These are phyloP conservation scores for Hordeum pubiflorum DNA, from an alignment of 202 grass and related monocot genomes.

Conservation along the genomic window DNA sequence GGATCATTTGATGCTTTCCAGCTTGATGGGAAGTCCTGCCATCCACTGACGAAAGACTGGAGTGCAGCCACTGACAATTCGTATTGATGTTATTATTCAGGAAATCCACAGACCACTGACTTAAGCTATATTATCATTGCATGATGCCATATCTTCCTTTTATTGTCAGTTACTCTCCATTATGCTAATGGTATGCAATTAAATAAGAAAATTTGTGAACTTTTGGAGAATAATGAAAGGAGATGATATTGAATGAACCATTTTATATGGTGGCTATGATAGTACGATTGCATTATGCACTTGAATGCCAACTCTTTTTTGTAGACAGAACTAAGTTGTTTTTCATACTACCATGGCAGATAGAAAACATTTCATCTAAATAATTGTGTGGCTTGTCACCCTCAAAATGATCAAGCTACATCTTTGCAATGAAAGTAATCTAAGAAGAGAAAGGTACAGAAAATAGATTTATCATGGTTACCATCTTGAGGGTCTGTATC, in stretches of 20 bases:
- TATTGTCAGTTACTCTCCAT: background rate
- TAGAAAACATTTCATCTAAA: slow-evolving; percentile 1
- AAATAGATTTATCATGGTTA: slow-evolving; percentile 27
- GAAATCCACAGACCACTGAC: background rate
- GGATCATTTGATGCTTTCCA: slow-evolving; percentile 61
- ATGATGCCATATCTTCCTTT: background rate
- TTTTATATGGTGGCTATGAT: slow-evolving; percentile 11
- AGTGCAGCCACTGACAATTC: slow-evolving; percentile 42
- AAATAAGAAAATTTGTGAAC: background rate
- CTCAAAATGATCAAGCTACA: slow-evolving; percentile 2
- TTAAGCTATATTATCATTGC: background rate
- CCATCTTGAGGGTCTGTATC: slow-evolving; percentile 64
- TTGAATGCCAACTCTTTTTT: background rate
- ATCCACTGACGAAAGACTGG: slow-evolving; percentile 39
- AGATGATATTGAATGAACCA: background rate
- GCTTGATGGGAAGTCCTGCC: slow-evolving; percentile 63
- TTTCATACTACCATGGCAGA: background rate
- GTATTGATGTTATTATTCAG: background rate
- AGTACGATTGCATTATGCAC: background rate
- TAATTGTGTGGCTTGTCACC: background rate
- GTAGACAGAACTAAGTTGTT: background rate
- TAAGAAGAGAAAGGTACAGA: slow-evolving; percentile 16
- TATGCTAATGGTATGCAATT: background rate
- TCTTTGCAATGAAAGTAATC: background rate
- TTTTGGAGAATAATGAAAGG: background rate